A percentile compares a stretch with the other conserved stretches of the same genome.
phyloP scores from a whole-genome alignment of 139 green algal genomes.

The Picochlorum sp. region DNA sequence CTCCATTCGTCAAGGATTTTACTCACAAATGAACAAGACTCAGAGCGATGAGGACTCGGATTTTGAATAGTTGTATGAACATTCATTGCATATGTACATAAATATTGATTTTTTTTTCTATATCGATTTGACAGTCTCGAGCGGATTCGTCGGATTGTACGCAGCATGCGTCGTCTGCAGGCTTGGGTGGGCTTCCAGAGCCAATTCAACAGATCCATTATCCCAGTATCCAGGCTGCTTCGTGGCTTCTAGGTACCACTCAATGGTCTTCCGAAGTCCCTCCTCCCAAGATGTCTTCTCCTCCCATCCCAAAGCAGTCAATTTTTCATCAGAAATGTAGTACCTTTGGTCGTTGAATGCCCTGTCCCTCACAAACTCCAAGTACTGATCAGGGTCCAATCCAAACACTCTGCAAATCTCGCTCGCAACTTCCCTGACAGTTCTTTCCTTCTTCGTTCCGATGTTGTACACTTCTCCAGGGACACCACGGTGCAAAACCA shows the following conservation, averaged over 20 bases:
- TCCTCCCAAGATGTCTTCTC: constrained; percentile 83
- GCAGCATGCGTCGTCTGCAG: neutral
- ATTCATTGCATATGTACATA: neutral
- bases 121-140: neutral
- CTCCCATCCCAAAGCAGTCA: constrained; percentile 82
- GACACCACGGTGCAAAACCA: constrained; percentile 66
- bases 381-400: constrained; percentile 32
- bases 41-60: constrained; percentile 62
- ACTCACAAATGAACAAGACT: constrained; percentile 11
- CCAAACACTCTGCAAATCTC: constrained; percentile 54
- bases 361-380: constrained; percentile 56
- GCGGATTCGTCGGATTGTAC: neutral
- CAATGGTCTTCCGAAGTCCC: constrained; percentile 81
- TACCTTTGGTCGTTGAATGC: constrained; percentile 91
- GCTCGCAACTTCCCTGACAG: constrained; percentile 73
- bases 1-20: neutral
- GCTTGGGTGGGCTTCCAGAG: constrained; percentile 53
- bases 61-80: constrained; percentile 41
- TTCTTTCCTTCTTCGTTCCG: constrained; percentile 85
- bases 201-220: constrained; percentile 61
- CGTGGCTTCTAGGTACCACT: constrained; percentile 74
- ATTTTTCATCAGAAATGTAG: constrained; percentile 90
- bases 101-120: neutral
- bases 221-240: constrained; percentile 62
- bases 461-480: constrained; percentile 94